These are phyloP conservation scores for Mucor velutinosus DNA, from an alignment of 371 early-diverging fungal species.

Conservation along the genomic window DNA sequence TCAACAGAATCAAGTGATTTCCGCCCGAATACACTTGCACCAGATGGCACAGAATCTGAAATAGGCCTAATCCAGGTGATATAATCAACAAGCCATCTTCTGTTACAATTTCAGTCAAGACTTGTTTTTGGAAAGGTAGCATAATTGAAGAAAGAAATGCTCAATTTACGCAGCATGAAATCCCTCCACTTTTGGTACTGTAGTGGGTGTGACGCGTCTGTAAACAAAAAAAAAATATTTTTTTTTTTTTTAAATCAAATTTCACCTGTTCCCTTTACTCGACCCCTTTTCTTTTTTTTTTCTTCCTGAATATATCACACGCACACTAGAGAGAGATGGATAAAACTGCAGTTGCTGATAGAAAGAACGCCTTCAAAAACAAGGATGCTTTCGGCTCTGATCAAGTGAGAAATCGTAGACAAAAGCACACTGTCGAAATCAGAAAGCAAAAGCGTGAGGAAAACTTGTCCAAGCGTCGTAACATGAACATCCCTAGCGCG, in stretches of 20 bases:
- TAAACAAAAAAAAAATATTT: not conserved
- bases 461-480: conserved; percentile 90
- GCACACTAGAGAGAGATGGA: conserved; percentile 11
- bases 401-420: conserved; percentile 43
- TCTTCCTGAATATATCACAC: not conserved
- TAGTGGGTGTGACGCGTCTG: not conserved
- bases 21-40: conserved; percentile 73
- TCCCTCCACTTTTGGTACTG: too few relatives aligned
- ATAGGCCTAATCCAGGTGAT: conserved; percentile 82
- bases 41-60: conserved; percentile 67
- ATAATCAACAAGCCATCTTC: conserved; percentile 86
- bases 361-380: conserved; percentile 39
- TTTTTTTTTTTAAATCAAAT: conserved; percentile 13
- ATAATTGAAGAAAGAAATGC: not conserved
- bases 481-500: conserved; percentile 61
- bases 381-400: conserved; percentile 43
- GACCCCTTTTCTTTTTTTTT: conserved; percentile 4
- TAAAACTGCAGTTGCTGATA: conserved; percentile 27
- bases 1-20: conserved; percentile 76
- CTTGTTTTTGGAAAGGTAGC: conserved; percentile 73
- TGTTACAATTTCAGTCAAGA: conserved; percentile 66
- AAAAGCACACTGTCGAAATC: conserved; percentile 76
- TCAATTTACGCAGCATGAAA: not conserved
- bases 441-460: conserved; percentile 97
- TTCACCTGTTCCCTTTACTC: not conserved